Evolutionary conservation across 1,139 yeast species (phyloP), one percentile per base, ranked within the genome.

Genomic region (Trichomonascaceae sp.): DNA sequence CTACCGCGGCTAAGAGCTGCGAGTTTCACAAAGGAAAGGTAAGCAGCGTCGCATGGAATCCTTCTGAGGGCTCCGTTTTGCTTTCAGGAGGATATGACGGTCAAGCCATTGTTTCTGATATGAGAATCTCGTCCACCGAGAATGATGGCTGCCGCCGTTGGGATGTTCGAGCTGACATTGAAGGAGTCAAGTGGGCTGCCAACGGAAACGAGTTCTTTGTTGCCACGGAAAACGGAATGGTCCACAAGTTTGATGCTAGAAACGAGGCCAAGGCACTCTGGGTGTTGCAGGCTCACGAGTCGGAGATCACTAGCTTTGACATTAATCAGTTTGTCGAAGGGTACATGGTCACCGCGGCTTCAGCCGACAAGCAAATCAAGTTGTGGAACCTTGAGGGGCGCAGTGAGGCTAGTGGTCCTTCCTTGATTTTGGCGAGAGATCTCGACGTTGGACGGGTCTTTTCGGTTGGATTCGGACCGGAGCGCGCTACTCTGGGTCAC

Each of bases 281-380:
- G 99, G 82, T 93, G 4, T 67, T 89, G 49, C 95, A 92, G 60
- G 98, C 98, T 2, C 98, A 89, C 56, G 97, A 89, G 59, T 74
- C 93, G 3, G 96, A 93, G 39, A 78, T 89, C 40, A 78, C 96
- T 8, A 69, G 92, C 3, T 69, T 92, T 47, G 79, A 77, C 47
- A 69, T 77, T 30, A 85, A 82, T 57, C 54, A 57, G 23, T 69
- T 65, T 52, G 58, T 84, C 32, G 77, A 78, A 17, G 93, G 93
- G 13, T 64, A 81, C 67, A 59, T 89, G 54, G 74, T 76, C 18
- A 84, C 97, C 3, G 76, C 93, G 37, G n/a, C n/a, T n/a, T 94
- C 96, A 8, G 82, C 87, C 37, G 98, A 92, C 52, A 82, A 81
- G 57, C 60, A 64, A 9, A 74, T 85, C 37, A 89, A 92, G 58